Conservation (phyloP, 352 stramenopile species). For the Pythium angustatum region DNA sequence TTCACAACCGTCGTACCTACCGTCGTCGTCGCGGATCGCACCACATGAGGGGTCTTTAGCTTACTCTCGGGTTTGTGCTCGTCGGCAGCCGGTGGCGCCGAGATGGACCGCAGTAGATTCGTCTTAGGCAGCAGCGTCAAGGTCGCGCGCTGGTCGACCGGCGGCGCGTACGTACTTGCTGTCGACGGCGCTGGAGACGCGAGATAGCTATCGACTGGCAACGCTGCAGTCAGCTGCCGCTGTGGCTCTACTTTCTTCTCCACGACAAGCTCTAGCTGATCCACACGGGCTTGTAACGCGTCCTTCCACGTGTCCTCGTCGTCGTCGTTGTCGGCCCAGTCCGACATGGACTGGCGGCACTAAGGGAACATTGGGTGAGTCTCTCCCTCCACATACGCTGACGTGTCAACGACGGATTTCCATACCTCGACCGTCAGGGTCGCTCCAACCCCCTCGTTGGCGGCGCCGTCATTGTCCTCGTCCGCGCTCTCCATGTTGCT, state of each 20-base stretch:
- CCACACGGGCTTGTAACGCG: constrained; percentile 70
- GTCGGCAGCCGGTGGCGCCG: constrained; percentile 12
- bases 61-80: constrained; percentile 19
- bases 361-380: too few relatives aligned
- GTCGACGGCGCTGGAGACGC: background rate
- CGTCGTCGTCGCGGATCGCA: constrained; percentile 9
- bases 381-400: too few relatives aligned
- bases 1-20: background rate
- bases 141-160: constrained; percentile 32
- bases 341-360: constrained; percentile 62
- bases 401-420: too few relatives aligned
- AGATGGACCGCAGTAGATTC: constrained; percentile 26
- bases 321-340: constrained; percentile 78
- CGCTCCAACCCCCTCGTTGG: background rate
- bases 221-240: background rate
- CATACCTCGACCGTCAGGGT: constrained; percentile 17
- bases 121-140: constrained; percentile 32
- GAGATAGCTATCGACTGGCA: background rate
- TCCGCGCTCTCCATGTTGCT: constrained; percentile 17
- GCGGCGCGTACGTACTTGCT: constrained; percentile 9
- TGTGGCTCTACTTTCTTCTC: constrained; percentile 31
- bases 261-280: constrained; percentile 69
- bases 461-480: constrained; percentile 12
- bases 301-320: constrained; percentile 84
- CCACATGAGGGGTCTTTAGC: constrained; percentile 7